phyloP scores from a whole-genome alignment of 495 filamentous ascomycete species.

The Xylaria sp. region DNA sequence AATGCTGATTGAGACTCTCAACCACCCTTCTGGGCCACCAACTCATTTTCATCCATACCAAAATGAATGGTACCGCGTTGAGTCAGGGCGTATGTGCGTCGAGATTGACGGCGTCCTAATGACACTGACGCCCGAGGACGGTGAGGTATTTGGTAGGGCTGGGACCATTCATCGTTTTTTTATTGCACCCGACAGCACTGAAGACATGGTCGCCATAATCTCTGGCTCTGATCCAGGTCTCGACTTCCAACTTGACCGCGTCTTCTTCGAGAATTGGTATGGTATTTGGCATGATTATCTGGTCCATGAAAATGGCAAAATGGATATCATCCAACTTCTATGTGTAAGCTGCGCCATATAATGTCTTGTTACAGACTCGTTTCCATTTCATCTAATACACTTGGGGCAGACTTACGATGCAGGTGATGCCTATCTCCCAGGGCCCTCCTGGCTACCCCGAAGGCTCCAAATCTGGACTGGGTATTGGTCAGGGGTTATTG shows the following conservation, averaged over 20 bases:
- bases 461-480: constrained; percentile 26
- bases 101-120: constrained; percentile 35
- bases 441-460: constrained; percentile 45
- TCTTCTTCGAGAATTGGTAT: constrained; percentile 58
- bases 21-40: constrained; percentile 35
- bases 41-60: constrained; percentile 46
- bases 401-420: constrained; percentile 45
- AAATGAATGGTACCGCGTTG: constrained; percentile 41
- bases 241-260: constrained; percentile 38
- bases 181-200: constrained; percentile 23
- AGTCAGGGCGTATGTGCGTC: constrained; percentile 37
- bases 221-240: constrained; percentile 13
- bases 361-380: background rate
- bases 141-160: constrained; percentile 37
- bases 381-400: background rate
- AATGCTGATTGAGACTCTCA: background rate
- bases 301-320: constrained; percentile 32
- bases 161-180: constrained; percentile 42
- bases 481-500: constrained; percentile 43
- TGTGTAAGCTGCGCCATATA: constrained; percentile 33
- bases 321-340: constrained; percentile 48
- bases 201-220: constrained; percentile 20
- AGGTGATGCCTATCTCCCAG: constrained; percentile 42
- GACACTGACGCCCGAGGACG: constrained; percentile 34
- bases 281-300: constrained; percentile 49